Conservation (phyloP, 140 eudicot species). For the Ambrosia hybrid region DNA sequence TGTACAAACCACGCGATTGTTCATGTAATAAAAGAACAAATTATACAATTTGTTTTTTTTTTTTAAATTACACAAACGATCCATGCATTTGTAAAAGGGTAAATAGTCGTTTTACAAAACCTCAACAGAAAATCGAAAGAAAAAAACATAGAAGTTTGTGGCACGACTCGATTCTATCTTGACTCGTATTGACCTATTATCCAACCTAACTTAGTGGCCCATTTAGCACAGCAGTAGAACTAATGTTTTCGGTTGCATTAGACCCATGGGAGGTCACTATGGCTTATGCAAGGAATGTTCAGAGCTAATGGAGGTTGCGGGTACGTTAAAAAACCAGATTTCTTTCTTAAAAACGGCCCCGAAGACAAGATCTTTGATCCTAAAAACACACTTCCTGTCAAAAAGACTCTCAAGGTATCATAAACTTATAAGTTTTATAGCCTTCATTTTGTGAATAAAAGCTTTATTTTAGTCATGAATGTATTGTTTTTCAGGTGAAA, state of each 20-base stretch:
- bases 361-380: conserved; percentile 64
- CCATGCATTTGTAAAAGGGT: too few species aligned
- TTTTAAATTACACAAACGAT: too few species aligned
- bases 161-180: not conserved
- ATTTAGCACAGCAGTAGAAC: not conserved
- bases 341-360: conserved; percentile 46
- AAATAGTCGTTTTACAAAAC: too few species aligned
- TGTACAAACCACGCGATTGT: too few species aligned
- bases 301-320: conserved; percentile 47
- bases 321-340: conserved; percentile 78
- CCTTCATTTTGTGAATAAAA: not conserved
- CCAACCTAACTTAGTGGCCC: not conserved
- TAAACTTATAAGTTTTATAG: not conserved
- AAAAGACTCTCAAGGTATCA: conserved; percentile 64
- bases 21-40: too few species aligned
- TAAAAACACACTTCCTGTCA: conserved; percentile 42
- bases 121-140: not conserved
- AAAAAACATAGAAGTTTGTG: not conserved
- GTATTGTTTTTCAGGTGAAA: conserved; percentile 48
- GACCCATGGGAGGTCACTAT: conserved; percentile 77
- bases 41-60: too few species aligned
- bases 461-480: not conserved
- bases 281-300: conserved; percentile 91
- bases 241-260: conserved; percentile 15
- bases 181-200: conserved; percentile 12